Percentiles rank a stretch among this genome's conserved stretches.
These are phyloP conservation scores for Fusarium buharicum DNA, from an alignment of 2,329 filamentous ascomycete species.

Conservation along the genomic window DNA sequence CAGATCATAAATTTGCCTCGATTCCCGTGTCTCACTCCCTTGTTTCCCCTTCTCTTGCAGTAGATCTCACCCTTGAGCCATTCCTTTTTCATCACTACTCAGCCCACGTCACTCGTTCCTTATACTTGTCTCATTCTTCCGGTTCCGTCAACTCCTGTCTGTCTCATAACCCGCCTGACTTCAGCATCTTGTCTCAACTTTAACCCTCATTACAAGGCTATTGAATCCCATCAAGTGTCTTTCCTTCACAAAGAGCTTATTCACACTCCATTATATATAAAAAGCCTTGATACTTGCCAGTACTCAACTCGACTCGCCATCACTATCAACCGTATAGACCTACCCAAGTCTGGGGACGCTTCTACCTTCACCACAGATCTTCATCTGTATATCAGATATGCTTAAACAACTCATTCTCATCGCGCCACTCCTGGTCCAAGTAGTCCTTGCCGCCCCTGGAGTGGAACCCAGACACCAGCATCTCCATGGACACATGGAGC, in stretches of 20 bases:
- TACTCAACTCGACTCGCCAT: not conserved
- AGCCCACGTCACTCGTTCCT: conserved; percentile 28
- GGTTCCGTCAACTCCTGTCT: conserved; percentile 19
- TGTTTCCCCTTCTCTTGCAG: conserved; percentile 12
- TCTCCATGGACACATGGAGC: conserved; percentile 32
- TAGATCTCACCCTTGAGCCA: conserved; percentile 20
- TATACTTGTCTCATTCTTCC: conserved; percentile 28
- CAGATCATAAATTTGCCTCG: conserved; percentile 32
- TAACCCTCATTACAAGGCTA: conserved; percentile 16
- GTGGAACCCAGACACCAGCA: conserved; percentile 33
- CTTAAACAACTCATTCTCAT: conserved; percentile 37
- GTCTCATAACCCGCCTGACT: conserved; percentile 32
- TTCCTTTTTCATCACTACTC: conserved; percentile 23
- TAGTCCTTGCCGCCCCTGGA: conserved; percentile 36
- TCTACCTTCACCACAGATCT: not conserved
- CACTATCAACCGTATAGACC: conserved; percentile 8
- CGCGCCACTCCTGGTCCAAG: conserved; percentile 44
- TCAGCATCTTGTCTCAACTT: conserved; percentile 34
- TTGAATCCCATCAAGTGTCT: conserved; percentile 18
- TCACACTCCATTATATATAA: conserved; percentile 35
- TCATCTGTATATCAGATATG: conserved; percentile 32
- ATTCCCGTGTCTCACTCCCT: conserved; percentile 16
- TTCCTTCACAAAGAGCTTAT: conserved; percentile 11
- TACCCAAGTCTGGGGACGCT: conserved; percentile 7
- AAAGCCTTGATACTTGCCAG: conserved; percentile 18